phyloP scores from a whole-genome alignment of 2,329 filamentous ascomycete species.

The Claviceps maximensis region DNA sequence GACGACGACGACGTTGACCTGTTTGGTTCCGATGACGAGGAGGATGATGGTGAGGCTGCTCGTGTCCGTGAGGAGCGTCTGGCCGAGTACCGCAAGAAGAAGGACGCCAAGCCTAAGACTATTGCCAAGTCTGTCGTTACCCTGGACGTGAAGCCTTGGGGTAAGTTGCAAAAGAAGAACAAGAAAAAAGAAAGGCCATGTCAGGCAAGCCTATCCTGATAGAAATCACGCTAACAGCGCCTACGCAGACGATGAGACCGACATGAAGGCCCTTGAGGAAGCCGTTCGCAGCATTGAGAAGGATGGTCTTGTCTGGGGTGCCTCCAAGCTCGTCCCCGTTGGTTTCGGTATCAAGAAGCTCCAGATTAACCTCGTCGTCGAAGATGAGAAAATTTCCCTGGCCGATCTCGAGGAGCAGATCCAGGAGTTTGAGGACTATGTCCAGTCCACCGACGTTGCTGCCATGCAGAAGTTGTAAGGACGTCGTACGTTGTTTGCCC shows the following conservation, averaged over 20 bases:
- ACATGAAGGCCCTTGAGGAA: slow-evolving; percentile 71
- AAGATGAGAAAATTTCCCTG: slow-evolving; percentile 89
- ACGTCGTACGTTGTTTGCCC: neutral
- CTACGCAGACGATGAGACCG: slow-evolving; percentile 70
- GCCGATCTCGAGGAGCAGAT: slow-evolving; percentile 82
- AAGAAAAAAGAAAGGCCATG: neutral
- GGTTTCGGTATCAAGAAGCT: slow-evolving; percentile 99
- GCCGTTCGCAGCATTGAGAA: slow-evolving; percentile 72
- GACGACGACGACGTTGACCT: slow-evolving; percentile 81
- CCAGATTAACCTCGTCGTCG: slow-evolving; percentile 94
- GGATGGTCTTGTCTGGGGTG: slow-evolving; percentile 95
- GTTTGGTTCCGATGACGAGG: slow-evolving; percentile 87
- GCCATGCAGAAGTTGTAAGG: slow-evolving; percentile 87
- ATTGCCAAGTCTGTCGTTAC: slow-evolving; percentile 94
- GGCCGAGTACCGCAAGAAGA: slow-evolving; percentile 92
- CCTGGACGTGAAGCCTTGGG: slow-evolving; percentile 96
- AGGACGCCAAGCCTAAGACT: slow-evolving; percentile 82
- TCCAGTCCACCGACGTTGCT: slow-evolving; percentile 85
- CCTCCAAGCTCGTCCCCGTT: slow-evolving; percentile 74
- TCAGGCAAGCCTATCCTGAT: neutral
- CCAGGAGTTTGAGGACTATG: slow-evolving; percentile 73
- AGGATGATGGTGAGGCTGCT: slow-evolving; percentile 80
- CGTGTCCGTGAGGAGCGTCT: slow-evolving; percentile 78
- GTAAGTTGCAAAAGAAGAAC: slow-evolving; percentile 34
- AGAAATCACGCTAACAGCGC: neutral